Base-by-base conservation (phyloP, 2,329 filamentous ascomycete species). In the Penicillium polonicum region DNA sequence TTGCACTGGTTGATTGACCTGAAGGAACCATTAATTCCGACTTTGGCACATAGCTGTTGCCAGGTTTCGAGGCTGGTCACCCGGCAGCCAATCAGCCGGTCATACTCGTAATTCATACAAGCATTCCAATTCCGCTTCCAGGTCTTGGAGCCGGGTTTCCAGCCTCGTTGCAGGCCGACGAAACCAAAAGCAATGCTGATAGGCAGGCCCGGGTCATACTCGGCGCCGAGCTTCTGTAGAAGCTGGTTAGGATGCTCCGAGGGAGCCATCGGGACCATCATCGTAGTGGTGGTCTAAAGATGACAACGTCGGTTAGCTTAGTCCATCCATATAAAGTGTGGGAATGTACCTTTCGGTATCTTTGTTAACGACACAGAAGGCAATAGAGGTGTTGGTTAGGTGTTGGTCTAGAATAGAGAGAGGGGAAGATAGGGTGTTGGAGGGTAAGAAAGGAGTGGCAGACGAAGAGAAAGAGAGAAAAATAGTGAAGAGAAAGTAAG, bases 1-100 rank as follows among this genome's bases (percentile, higher is more conserved):
- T 66, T 68, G 56, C 70, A 73, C 43, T 69, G 23, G 2, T 4
- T 65, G 15, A 73, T 69, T 2, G 69, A 71, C 1, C 33, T 4
- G 5, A 64, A 59, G 0, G 25, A 36, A 0, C 36, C 59, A 6
- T 21, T n/a, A 1, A 74, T n/a, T 0, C 57, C 61, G 5, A 73
- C 23, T 27, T 72, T 66, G 2, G n/a, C 23, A 42, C 70, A 72
- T 19, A 73, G 39, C 1, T 48, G 21, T 36, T 68, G 64, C 69
- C 67, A 72, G 4, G 48, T 57, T 2, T 50, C 50, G 10, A 73
- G 59, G 4, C 50, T 25, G 15, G 7, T 48, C 1, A 59, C 23
- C 3, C 54, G 59, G 6, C 36, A 42, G 7, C 65, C 64, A 10
- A 65, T 60, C 2, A 60, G 23, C 0, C 44, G 52, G 15, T 71